Percentiles rank a stretch among this genome's conserved stretches.
These are phyloP conservation scores for Candida freyschussii DNA, from an alignment of 1,139 yeast species.

Conservation along the genomic window DNA sequence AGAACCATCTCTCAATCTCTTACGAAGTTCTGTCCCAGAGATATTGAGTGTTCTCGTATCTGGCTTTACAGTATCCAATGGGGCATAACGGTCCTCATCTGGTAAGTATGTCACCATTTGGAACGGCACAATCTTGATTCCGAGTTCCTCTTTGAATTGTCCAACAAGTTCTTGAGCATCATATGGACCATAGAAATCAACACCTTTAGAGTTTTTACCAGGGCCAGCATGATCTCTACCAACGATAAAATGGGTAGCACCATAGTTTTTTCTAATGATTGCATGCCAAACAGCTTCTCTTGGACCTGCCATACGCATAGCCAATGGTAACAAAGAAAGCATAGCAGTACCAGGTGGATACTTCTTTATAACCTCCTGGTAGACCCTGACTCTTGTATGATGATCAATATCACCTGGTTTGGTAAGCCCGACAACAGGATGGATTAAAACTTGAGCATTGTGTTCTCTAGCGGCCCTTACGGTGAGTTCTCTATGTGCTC, in stretches of 20 bases:
- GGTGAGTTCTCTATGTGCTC: constrained; percentile 95
- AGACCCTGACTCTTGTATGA: constrained; percentile 94
- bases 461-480: constrained; percentile 87
- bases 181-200: constrained; percentile 93
- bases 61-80: constrained; percentile 87
- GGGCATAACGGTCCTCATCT: constrained; percentile 92
- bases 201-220: constrained; percentile 88
- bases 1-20: constrained; percentile 78
- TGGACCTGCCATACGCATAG: constrained; percentile 99
- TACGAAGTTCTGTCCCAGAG: constrained; percentile 92
- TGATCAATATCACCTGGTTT: constrained; percentile 98
- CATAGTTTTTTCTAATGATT: constrained; percentile 91
- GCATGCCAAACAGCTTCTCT: constrained; percentile 99
- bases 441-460: constrained; percentile 78
- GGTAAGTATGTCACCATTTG: constrained; percentile 96
- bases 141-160: constrained; percentile 67
- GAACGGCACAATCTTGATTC: constrained; percentile 90
- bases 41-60: constrained; percentile 77
- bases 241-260: constrained; percentile 94
- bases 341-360: constrained; percentile 94
- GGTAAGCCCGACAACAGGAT: constrained; percentile 95
- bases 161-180: constrained; percentile 92
- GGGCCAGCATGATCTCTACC: constrained; percentile 99
- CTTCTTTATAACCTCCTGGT: constrained; percentile 84
- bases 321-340: constrained; percentile 82